A percentile compares a stretch with the other conserved stretches of the same genome.
These are phyloP conservation scores for Entomortierella beljakovae DNA, from an alignment of 192 early-diverging fungal genomes.

Conservation along the genomic window DNA sequence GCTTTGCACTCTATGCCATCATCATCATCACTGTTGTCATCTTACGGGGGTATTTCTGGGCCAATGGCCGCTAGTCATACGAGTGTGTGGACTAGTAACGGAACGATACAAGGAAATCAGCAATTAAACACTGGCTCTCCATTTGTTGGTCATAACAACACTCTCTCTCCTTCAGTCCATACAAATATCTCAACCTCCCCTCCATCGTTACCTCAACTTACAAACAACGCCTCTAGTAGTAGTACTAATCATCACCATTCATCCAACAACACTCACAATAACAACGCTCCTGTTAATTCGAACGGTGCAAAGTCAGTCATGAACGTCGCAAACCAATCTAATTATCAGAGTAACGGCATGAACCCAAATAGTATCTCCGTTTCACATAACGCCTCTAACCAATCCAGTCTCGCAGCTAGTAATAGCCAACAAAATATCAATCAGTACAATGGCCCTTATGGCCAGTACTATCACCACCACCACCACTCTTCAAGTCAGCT, in stretches of 20 bases:
- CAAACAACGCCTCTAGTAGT: constrained; percentile 12
- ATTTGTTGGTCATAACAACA: neutral
- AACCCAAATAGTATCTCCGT: neutral
- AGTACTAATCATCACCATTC: neutral
- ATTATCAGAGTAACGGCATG: constrained; percentile 4
- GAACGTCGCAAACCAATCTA: constrained; percentile 17
- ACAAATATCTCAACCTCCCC: constrained; percentile 26
- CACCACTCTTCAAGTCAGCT: neutral
- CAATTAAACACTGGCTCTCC: neutral
- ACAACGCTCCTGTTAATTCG: neutral
- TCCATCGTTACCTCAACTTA: constrained; percentile 27
- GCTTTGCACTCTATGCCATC: constrained; percentile 42
- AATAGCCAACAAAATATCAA: constrained; percentile 23
- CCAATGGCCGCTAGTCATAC: constrained; percentile 9
- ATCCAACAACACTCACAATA: neutral
- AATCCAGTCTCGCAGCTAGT: constrained; percentile 10
- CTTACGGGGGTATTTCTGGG: constrained; percentile 37
- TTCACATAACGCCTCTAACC: constrained; percentile 3
- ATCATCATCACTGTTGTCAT: constrained; percentile 48
- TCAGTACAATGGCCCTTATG: constrained; percentile 6
- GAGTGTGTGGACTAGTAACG: constrained; percentile 24
- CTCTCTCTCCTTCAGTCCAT: constrained; percentile 24
- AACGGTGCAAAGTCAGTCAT: constrained; percentile 18
- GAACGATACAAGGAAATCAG: constrained; percentile 6
- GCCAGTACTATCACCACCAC: constrained; percentile 21